Percentiles rank a stretch among this genome's conserved stretches.
Conservation (phyloP, 1,284 basidiomycete species). For the Rhodotorula sp. region DNA sequence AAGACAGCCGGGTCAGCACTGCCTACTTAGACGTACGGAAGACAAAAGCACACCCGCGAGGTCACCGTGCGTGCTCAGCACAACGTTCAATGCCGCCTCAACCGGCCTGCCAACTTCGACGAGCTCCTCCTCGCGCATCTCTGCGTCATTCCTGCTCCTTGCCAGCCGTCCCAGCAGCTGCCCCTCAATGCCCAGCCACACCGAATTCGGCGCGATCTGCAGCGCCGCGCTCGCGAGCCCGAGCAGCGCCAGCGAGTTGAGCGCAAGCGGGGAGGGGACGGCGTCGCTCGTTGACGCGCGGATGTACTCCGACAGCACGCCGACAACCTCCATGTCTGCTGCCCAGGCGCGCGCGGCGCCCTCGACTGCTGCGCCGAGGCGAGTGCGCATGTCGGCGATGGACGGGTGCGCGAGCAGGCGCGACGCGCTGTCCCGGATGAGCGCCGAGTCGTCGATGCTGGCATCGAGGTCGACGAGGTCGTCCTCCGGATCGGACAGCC, state of each 20-base stretch:
- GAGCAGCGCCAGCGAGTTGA: conserved; percentile 39
- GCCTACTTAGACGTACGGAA: not conserved
- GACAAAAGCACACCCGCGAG: conserved; percentile 4
- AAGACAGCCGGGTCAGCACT: not conserved
- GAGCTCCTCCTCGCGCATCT: conserved; percentile 21
- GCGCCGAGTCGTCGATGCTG: conserved; percentile 37
- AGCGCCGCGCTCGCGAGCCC: conserved; percentile 32
- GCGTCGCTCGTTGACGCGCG: conserved; percentile 39
- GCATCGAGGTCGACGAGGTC: conserved; percentile 46
- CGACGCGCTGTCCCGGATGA: conserved; percentile 19
- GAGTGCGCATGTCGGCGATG: conserved; percentile 31
- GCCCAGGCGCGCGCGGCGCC: conserved; percentile 30
- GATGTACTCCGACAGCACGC: conserved; percentile 43
- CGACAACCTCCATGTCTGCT: conserved; percentile 41
- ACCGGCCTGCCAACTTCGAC: conserved; percentile 20
- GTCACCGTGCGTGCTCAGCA: conserved; percentile 22
- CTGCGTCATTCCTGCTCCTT: conserved; percentile 10
- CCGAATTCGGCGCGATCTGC: conserved; percentile 26
- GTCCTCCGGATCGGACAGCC: conserved; percentile 46
- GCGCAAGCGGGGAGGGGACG: conserved; percentile 40
- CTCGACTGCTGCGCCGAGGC: conserved; percentile 38
- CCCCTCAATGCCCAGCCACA: conserved; percentile 42
- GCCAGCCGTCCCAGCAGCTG: conserved; percentile 36
- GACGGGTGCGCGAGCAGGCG: conserved; percentile 25
- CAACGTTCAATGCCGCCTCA: conserved; percentile 23